Percentiles rank a stretch among this genome's conserved stretches.
These are phyloP conservation scores for Gremmenia infestans DNA, from an alignment of 2,329 filamentous ascomycete species.

Conservation along the genomic window DNA sequence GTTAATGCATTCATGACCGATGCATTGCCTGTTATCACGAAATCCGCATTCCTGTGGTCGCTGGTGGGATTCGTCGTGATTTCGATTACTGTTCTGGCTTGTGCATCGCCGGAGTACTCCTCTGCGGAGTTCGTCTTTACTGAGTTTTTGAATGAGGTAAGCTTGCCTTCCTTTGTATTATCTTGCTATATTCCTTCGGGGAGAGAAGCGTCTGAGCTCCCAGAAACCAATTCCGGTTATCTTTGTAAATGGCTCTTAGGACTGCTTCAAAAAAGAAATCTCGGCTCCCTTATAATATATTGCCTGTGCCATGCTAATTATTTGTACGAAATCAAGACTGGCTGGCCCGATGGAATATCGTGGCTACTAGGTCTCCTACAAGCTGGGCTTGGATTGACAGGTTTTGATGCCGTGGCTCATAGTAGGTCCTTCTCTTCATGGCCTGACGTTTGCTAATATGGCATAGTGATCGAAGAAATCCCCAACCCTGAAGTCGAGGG, in stretches of 20 bases:
- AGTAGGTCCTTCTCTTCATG: constrained; percentile 4
- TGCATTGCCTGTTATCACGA: constrained; percentile 45
- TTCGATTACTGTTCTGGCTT: constrained; percentile 46
- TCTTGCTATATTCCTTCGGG: too few relatives aligned
- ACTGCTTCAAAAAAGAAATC: too few relatives aligned
- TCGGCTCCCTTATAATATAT: too few relatives aligned
- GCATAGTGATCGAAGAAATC: constrained; percentile 49
- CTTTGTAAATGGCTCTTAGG: too few relatives aligned
- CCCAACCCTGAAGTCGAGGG: constrained; percentile 44
- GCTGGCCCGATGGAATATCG: constrained; percentile 45
- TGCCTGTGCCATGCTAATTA: too few relatives aligned
- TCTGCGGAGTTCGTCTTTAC: constrained; percentile 48
- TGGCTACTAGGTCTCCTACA: constrained; percentile 50
- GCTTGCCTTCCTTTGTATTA: too few relatives aligned
- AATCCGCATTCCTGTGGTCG: constrained; percentile 48
- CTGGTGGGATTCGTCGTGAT: constrained; percentile 47
- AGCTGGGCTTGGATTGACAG: constrained; percentile 48
- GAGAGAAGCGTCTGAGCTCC: too few relatives aligned
- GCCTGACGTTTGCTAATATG: not conserved
- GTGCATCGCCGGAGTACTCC: constrained; percentile 47
- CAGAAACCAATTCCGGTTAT: too few relatives aligned
- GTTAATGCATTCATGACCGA: constrained; percentile 47
- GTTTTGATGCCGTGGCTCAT: constrained; percentile 34
- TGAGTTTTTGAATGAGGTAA: constrained; percentile 44
- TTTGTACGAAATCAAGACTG: constrained; percentile 30